Percentiles rank a stretch among this genome's conserved stretches.
Evolutionary conservation across 164 flowering plant species (phyloP).

Genomic region (Umbilicus rupestris): DNA sequence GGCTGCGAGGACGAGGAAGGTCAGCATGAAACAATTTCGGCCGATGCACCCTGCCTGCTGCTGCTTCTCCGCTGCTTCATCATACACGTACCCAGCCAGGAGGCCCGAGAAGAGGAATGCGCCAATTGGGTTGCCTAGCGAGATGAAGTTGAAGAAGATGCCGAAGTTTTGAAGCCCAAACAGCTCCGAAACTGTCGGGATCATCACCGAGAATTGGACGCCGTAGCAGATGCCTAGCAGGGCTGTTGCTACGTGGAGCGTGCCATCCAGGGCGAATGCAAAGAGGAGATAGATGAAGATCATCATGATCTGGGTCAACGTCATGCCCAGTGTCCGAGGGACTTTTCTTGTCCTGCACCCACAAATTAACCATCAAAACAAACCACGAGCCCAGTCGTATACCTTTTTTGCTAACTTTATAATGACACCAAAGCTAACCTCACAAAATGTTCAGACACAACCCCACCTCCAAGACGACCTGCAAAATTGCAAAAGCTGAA

Average conservation of each 20-base stretch:
- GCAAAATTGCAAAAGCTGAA: slow-evolving; percentile 81
- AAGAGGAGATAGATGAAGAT: slow-evolving; percentile 45
- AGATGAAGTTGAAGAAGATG: slow-evolving; percentile 53
- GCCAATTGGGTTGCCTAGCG: slow-evolving; percentile 71
- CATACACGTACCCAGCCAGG: slow-evolving; percentile 68
- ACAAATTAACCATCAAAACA: background rate
- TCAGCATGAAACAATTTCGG: slow-evolving; percentile 58
- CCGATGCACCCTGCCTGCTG: slow-evolving; percentile 63
- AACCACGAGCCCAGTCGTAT: background rate
- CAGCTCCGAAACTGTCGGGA: slow-evolving; percentile 83
- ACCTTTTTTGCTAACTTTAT: no score
- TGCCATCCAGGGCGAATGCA: slow-evolving; percentile 59
- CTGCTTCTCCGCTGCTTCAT: slow-evolving; percentile 56
- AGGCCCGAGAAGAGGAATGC: slow-evolving; percentile 74
- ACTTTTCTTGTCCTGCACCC: slow-evolving; percentile 46
- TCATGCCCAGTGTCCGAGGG: slow-evolving; percentile 77
- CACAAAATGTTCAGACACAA: slow-evolving; percentile 71
- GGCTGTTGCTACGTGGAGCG: slow-evolving; percentile 62
- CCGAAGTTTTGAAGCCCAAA: slow-evolving; percentile 86
- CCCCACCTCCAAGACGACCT: slow-evolving; percentile 92
- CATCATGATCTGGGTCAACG: slow-evolving; percentile 63
- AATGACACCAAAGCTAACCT: slow-evolving; percentile 31
- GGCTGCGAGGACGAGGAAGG: slow-evolving; percentile 35
- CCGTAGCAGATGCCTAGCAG: slow-evolving; percentile 87
- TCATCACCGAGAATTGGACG: slow-evolving; percentile 68